A percentile compares a stretch with the other conserved stretches of the same genome.
phyloP scores from a whole-genome alignment of 495 filamentous ascomycete genomes.

The Letharia columbiana region DNA sequence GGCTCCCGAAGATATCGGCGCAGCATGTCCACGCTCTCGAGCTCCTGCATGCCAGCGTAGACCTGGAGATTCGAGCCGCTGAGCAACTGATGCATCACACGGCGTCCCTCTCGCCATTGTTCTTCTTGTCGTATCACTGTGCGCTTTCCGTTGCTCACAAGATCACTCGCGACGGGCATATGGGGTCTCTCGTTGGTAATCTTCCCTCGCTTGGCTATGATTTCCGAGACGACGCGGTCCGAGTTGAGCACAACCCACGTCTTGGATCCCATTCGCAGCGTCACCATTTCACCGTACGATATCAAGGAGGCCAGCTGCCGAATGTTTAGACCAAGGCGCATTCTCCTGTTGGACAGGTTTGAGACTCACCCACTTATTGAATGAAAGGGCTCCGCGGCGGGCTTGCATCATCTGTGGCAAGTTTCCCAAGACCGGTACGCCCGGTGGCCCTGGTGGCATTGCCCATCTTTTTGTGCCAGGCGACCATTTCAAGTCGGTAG shows the following conservation, averaged over 20 bases:
- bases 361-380: no score
- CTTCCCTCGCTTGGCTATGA: neutral
- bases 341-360: neutral
- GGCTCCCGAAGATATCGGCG: slow-evolving; percentile 32
- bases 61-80: slow-evolving; percentile 30
- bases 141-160: neutral
- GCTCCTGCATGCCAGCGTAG: slow-evolving; percentile 35
- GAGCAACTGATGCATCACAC: slow-evolving; percentile 39
- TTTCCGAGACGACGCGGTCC: slow-evolving; percentile 6
- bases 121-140: neutral
- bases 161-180: neutral
- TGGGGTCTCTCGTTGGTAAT: neutral
- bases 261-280: slow-evolving; percentile 1
- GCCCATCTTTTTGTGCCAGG: no score
- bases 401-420: neutral
- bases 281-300: neutral
- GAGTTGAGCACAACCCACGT: slow-evolving; percentile 7
- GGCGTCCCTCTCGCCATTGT: slow-evolving; percentile 31
- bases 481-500: no score
- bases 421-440: no score
- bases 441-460: no score
- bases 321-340: neutral
- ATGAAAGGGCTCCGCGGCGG: slow-evolving; percentile 1
- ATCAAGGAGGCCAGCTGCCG: neutral
- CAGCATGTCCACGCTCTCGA: slow-evolving; percentile 35